Base-by-base conservation (phyloP, 2,329 filamentous ascomycete genomes). In the Magnaporthiopsis poae region DNA sequence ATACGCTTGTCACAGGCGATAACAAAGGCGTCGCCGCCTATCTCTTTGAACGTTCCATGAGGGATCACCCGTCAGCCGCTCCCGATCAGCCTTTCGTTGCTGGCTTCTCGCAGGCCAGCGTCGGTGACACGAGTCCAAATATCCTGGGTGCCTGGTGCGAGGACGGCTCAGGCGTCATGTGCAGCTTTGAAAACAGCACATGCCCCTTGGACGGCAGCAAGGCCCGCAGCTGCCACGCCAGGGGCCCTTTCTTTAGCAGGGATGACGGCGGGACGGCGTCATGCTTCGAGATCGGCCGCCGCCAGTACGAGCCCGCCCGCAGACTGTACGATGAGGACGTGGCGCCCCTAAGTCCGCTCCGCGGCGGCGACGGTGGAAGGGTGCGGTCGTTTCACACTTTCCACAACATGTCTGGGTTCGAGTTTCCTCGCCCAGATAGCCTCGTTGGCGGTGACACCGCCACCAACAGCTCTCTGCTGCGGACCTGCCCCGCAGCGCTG, bases 21-120 rank as follows among this genome's bases (percentile, higher is more conserved):
- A 97, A 97, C 80, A 96, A 97, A 78, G 93, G 93, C 5, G 89
- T 96, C 5, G 92, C 93, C 0, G 91, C 92, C 3, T 86, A 89
- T 71, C 81, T 96, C 7, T 90, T 96, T 69, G 93, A 97, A 75
- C 86, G 90, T 71, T 85, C 85, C 60, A 84, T 90, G 66, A 77
- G 79, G 60, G 79, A 79, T 5, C 80, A 83, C 35, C 73, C 77
- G 2, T 80, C 79, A 13, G 87, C 86, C 61, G 82, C 85, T 0
- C 80, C 85, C 0, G 84, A 83, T 13, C 80, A 85, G 0, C 84
- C 83, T 13, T 96, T 96, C 71, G 90, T 96, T 1, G 92, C 92
- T 2, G 93, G 92, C 13, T 97, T 96, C 77, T 95, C 91, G 0
- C 92, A 96, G 76, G 86, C 92, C 35, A 96, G 91, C 72, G 91